A percentile compares a stretch with the other conserved stretches of the same genome.
Evolutionary conservation across 164 flowering plant species (phyloP).

Genomic region (Umbilicus rupestris): DNA sequence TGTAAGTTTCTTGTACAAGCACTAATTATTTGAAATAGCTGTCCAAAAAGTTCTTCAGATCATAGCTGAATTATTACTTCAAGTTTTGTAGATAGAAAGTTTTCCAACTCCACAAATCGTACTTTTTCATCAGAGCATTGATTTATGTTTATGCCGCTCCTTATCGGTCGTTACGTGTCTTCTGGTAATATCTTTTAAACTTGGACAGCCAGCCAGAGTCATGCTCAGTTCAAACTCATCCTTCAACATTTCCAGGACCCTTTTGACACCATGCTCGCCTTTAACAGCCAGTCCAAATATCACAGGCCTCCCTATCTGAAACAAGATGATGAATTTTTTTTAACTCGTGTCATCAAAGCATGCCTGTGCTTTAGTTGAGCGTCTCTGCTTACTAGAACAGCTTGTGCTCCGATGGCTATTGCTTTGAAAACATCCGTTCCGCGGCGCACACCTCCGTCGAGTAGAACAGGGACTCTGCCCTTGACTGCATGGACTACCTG

Average conservation of each 20-base stretch:
- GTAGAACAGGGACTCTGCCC: conserved; percentile 60
- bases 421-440: conserved; percentile 90
- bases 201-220: conserved; percentile 63
- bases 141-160: conserved; percentile 25
- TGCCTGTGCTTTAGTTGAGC: background rate
- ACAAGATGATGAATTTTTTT: background rate
- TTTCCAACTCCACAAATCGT: background rate
- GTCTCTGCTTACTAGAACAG: conserved; percentile 45
- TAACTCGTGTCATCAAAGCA: background rate
- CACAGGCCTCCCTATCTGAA: conserved; percentile 13
- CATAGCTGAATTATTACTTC: background rate
- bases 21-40: background rate
- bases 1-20: background rate
- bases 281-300: conserved; percentile 25
- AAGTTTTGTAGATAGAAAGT: background rate
- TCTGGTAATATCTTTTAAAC: conserved; percentile 50
- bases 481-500: conserved; percentile 61
- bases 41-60: background rate
- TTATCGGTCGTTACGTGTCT: conserved; percentile 32
- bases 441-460: conserved; percentile 75
- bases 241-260: conserved; percentile 56
- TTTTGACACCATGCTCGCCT: conserved; percentile 36
- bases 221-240: conserved; percentile 65
- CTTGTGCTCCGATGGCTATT: conserved; percentile 83
- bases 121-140: conserved; percentile 24